Evolutionary conservation across 2,329 filamentous ascomycete genomes (phyloP), one percentile per base, ranked within the genome.

Genomic region (Xylaria arbuscula): DNA sequence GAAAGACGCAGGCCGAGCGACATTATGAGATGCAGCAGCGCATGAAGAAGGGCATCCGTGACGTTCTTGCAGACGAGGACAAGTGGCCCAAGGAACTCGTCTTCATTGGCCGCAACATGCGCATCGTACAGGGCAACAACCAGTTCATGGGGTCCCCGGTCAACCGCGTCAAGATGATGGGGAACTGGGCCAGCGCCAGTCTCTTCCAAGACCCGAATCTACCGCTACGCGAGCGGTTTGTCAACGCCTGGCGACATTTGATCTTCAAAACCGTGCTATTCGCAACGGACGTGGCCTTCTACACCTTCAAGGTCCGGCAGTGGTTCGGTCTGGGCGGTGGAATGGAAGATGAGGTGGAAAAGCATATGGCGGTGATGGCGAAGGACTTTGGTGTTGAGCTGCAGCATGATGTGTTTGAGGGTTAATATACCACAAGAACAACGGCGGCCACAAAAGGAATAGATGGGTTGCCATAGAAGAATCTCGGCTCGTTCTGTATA

Each of bases 291-390:
- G 77, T 97, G 0, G 88, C 91, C 11, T 99, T 97, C 79, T 97
- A 92, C 79, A 92, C 91, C 74, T 91, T 89, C 74, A 93, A 92
- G 81, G 59, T 97, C 7, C 87, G 89, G 72, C 94, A 98, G 82
- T 87, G 88, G 78, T 77, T 98, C 13, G 92, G 93, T 0, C 80
- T 90, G 2, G 93, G 94, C 0, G 86, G 89, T 10, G 94, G 94
- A 0, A 96, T 98, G 92, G 96, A 98, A 78, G 95, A 98, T 77
- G 93, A 95, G 78, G 90, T 98, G 70, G 96, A 98, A 83, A 87
- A 88, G 76, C 88, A 91, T 74, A 97, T 98, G 94, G 90, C 88
- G 80, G 88, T 86, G 66, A 92, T 98, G 85, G 95, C 94, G 0
- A 93, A 92, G 78, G 94, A 97, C 74, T 94, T 96, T 82, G 96